Conservation (phyloP, 2,329 filamentous ascomycete genomes). For the Trichoderma sp. region DNA sequence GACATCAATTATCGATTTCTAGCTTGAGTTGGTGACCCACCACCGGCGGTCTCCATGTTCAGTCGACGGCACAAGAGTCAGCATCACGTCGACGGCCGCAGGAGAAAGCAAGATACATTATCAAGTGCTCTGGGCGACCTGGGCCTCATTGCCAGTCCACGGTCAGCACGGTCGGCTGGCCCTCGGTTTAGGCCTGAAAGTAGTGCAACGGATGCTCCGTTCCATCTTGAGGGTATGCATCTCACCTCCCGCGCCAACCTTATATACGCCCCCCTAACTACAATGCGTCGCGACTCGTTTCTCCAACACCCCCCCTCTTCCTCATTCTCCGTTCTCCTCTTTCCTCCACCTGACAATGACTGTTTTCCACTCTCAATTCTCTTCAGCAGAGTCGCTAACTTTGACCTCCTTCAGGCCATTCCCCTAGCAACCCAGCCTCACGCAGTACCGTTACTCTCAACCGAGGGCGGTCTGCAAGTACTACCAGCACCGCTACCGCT, state of each 20-base stretch:
- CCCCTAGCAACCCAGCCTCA: constrained; percentile 28
- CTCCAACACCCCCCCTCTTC: neutral
- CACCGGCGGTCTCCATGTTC: constrained; percentile 36
- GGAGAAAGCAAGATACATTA: constrained; percentile 25
- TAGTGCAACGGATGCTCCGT: constrained; percentile 24
- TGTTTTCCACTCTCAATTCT: neutral
- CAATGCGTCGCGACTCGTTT: constrained; percentile 3
- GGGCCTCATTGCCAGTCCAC: constrained; percentile 29
- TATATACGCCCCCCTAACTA: constrained; percentile 6
- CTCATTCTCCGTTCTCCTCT: neutral
- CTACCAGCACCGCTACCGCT: constrained; percentile 31
- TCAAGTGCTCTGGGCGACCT: constrained; percentile 30
- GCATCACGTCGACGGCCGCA: constrained; percentile 22
- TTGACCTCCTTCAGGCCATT: constrained; percentile 24
- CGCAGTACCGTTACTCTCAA: constrained; percentile 29
- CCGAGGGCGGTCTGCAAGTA: constrained; percentile 34
- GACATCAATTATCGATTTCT: neutral
- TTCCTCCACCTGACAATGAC: neutral
- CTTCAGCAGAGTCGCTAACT: constrained; percentile 17
- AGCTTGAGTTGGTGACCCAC: constrained; percentile 10
- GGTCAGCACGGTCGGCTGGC: constrained; percentile 18
- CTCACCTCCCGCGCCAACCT: neutral
- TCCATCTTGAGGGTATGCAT: constrained; percentile 34
- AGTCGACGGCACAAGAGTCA: constrained; percentile 34
- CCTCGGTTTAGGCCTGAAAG: constrained; percentile 29